Base-by-base conservation (phyloP, 805 yeast species). In the Tetrapisispora nanseiensis region DNA sequence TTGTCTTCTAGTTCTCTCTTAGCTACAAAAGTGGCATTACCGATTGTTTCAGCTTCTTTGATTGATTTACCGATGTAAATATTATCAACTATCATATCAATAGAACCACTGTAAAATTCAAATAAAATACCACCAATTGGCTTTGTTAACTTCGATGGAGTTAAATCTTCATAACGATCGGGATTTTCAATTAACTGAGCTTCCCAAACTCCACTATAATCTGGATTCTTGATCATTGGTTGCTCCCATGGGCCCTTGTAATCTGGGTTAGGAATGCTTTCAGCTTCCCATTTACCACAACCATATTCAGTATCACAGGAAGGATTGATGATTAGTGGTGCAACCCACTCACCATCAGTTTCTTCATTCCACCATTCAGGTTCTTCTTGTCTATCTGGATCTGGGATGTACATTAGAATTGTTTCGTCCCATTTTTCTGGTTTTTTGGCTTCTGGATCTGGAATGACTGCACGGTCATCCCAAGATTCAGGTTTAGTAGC, bases 41-140 rank as follows among this genome's bases (percentile, higher is more conserved):
- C 97, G 49, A 87, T 69, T 9, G 56, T 43, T 66, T 89, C 95
- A 11, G 96, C 96, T 56, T 87, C 95, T 30, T 66, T 68, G n/a
- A 87, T 67, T 1, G 84, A 77, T 57, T 85, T 89, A 24, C 96
- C 96, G 46, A 87, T 61, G 59, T 87, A 89, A 46, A 87, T 76
- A 65, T 87, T 85, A 60, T 86, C 86, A 58, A 87, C 85, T 59
- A 84, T 51, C 39, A 86, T 75, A 39, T 83, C 75, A 33, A 71
- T 70, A 49, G 84, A 80, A 80, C 87, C 82, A 37, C 90, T 75
- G 95, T 95, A 87, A 48, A 87, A 67, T 62, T 87, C 97, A 55
- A 89, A 84, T 10, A 47, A 36, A 19, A 53, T 26, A 8, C 95
- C 95, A 10, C 83, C 95, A 20, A 87, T 89, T 48, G 86, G 75